Evolutionary conservation across 345 rosid species (phyloP), one percentile per base, ranked within the genome.

Genomic region (Sisymbrium altissimum): DNA sequence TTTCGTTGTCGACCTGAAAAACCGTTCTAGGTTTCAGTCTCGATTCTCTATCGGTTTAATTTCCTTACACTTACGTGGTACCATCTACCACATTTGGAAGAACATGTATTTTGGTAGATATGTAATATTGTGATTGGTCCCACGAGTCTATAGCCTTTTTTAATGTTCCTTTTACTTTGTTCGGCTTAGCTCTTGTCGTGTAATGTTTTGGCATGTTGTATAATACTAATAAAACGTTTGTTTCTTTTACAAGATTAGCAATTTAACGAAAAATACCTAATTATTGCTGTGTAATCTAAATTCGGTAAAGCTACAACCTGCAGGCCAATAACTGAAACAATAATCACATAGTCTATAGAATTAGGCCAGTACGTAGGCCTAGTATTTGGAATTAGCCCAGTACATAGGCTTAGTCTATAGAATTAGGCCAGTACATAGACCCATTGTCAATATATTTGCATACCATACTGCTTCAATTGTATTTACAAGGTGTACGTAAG

Each of bases 11-110:
- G 38, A 54, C 11, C 56, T 57, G 18, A 12, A 36, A 55, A 66
- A 12, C 72, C 60, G 39, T 53, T 52, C 61, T 68, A 61, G 74
- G 74, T 75, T 61, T 12, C 23, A 53, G 79, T 68, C 70, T 61
- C 32, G 40, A 61, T 53, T 12, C 64, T 66, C 23, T 50, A 50
- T 41, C 64, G 39, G 9, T 38, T 57, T n/a, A 15, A 1, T 19
- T 36, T 50, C 54, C 27, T 41, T 73, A 5, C 41, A 62, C 5
- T 73, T 62, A 15, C 54, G 76, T 62, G 44, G 43, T 41, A 49
- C 55, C 23, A 50, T 58, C 62, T 68, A 23, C 36, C 57, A 33
- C 33, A 43, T 52, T 62, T 53, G 15, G 15, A 52, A 52, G 15
- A 12, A 52, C 57, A 52, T 52, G 79, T 61, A 45, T 19, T 39